Evolutionary conservation across 768 basidiomycete genomes (phyloP).

Genomic region (Lactarius quietus): DNA sequence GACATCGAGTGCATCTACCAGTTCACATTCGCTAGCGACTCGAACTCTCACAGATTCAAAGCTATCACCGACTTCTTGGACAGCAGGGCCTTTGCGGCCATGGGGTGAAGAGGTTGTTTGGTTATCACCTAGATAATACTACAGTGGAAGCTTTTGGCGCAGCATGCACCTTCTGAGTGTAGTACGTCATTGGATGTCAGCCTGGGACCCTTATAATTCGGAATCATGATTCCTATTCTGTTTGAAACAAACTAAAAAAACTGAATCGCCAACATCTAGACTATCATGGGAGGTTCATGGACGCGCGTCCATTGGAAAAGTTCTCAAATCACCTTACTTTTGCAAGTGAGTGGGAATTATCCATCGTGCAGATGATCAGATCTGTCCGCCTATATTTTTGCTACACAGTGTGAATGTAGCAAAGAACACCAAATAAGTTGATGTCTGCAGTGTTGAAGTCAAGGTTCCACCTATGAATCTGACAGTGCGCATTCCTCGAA

Average conservation of each 20-base stretch:
- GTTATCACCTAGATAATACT: neutral
- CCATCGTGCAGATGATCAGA: too few species aligned
- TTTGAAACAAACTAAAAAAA: neutral
- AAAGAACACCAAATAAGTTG: too few species aligned
- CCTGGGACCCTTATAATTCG: neutral
- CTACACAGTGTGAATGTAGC: too few species aligned
- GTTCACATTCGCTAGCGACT: conserved; percentile 3
- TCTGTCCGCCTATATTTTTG: too few species aligned
- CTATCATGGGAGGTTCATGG: neutral
- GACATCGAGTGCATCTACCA: conserved; percentile 11
- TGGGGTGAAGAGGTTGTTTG: neutral
- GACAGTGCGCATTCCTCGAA: too few species aligned
- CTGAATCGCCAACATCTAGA: neutral
- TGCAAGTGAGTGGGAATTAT: too few species aligned
- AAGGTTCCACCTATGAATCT: too few species aligned
- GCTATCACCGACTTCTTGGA: conserved; percentile 4
- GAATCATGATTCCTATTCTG: neutral
- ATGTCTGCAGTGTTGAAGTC: too few species aligned
- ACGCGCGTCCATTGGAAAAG: too few species aligned
- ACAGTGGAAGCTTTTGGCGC: neutral
- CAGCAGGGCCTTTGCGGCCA: neutral
- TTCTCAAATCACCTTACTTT: too few species aligned
- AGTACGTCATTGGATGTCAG: neutral
- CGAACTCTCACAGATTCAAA: conserved; percentile 1
- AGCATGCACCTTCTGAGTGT: neutral